These are phyloP conservation scores for Metschnikowia noctiluminum DNA, from an alignment of 805 yeast genomes.

Conservation along the genomic window DNA sequence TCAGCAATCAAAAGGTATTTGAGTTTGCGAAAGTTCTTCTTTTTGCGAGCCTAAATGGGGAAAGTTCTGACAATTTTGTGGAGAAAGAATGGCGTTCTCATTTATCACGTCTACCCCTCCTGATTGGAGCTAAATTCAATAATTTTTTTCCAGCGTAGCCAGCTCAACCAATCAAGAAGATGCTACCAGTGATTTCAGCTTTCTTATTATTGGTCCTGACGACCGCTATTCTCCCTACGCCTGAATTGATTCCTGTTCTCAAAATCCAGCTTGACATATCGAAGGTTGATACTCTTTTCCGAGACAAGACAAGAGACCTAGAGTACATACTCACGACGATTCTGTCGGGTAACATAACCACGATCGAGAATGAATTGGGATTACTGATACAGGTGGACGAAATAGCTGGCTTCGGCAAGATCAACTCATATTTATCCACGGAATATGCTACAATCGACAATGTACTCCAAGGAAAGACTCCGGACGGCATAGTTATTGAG, in stretches of 20 bases:
- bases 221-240: slow-evolving; percentile 16
- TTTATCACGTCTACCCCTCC: too few relatives aligned
- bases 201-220: background rate
- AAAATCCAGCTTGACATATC: slow-evolving; percentile 1
- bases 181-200: too few relatives aligned
- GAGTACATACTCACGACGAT: background rate
- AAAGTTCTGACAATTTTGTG: too few relatives aligned
- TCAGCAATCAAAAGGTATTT: too few relatives aligned
- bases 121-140: too few relatives aligned
- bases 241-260: slow-evolving; percentile 31
- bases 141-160: too few relatives aligned
- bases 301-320: background rate
- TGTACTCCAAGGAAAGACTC: background rate
- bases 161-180: too few relatives aligned
- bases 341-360: background rate
- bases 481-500: background rate
- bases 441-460: background rate
- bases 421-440: background rate
- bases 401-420: background rate
- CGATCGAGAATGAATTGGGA: background rate
- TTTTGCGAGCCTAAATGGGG: too few relatives aligned
- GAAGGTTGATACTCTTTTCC: background rate
- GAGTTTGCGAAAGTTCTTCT: too few relatives aligned
- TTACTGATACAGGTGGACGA: background rate
- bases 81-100: too few relatives aligned